Base-by-base conservation (phyloP, 352 stramenopile genomes). In the Globisporangium cylindrosporum region DNA sequence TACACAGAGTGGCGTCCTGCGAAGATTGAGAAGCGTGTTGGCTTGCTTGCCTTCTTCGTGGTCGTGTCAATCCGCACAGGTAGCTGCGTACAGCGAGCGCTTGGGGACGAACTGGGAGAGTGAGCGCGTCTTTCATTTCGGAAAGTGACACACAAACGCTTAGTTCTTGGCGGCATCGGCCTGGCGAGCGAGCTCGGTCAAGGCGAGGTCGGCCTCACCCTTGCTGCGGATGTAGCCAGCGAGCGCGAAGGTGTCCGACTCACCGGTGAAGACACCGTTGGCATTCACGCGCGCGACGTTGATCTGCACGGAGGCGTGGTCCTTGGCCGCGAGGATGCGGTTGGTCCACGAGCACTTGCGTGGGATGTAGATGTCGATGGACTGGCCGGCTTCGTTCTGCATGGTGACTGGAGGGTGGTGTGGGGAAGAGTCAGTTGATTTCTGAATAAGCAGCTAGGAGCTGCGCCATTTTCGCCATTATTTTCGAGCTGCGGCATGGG, bases 301-400 rank as follows among this genome's bases (percentile, higher is more conserved):
- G 81, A 99, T 98, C 81, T 99, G 97, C 75, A 99, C 93, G 65
- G 96, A 97, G 62, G 94, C 89, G 82, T 99, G 94, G 84, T 99
- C 97, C 91, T 99, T 99, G 72, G 97, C 96, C 76, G 93, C 85
- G 57, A 99, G 93, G 73, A 99, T 96, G 84, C 97, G 92, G 90
- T 98, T 99, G 72, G 97, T 99, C 94, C 95, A 99, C 74, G 97
- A 99, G 93, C 97, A 99, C 82, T 99, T 99, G 84, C 97, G 91
- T 70, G 97, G 97, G 84, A 99, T 97, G 86, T 99, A 99, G 74
- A 99, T 97, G 75, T 99, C 97, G 64, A 99, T 97, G 80, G 97
- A 98, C 75, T 98, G 85, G 85, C 97, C 97, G 75, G 79, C 77
- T 80, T 98, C 96, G 96, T 99, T 99, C 87, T 99, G 96, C 97